A percentile compares a stretch with the other conserved stretches of the same genome.
phyloP scores from a whole-genome alignment of 805 yeast species.

The Candida loeiensis region DNA sequence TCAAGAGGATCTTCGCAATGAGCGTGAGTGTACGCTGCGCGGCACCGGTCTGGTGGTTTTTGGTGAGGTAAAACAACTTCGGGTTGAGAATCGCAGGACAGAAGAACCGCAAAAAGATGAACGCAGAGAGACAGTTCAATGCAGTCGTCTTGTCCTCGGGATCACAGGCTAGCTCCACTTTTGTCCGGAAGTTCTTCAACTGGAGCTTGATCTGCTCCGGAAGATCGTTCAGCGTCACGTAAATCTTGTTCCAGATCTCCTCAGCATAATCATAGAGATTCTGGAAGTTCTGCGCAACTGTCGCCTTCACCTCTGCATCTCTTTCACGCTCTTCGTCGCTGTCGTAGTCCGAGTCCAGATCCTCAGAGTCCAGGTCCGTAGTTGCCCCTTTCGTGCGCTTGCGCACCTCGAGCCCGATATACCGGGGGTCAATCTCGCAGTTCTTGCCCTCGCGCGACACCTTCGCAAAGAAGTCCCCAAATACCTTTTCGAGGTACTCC shows the following conservation, averaged over 20 bases:
- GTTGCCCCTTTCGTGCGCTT: conserved; percentile 21
- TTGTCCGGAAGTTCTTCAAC: conserved; percentile 57
- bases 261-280: conserved; percentile 50
- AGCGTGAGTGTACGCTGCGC: conserved; percentile 77
- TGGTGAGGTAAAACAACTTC: conserved; percentile 70
- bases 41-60: conserved; percentile 65
- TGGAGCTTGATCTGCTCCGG: conserved; percentile 66
- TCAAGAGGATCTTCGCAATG: conserved; percentile 74
- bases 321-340: conserved; percentile 18
- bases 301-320: conserved; percentile 26
- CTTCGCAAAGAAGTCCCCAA: conserved; percentile 64
- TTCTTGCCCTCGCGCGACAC: conserved; percentile 48
- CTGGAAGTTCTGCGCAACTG: conserved; percentile 45
- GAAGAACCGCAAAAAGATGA: conserved; percentile 66
- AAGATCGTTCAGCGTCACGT: conserved; percentile 65
- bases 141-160: conserved; percentile 52
- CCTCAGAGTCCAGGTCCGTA: conserved; percentile 18
- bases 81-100: conserved; percentile 94
- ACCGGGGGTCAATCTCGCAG: conserved; percentile 80
- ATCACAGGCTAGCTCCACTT: conserved; percentile 60
- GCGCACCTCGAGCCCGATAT: conserved; percentile 39
- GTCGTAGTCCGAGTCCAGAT: conserved; percentile 17
- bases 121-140: conserved; percentile 75
- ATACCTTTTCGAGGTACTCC: conserved; percentile 67
- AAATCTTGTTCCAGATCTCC: conserved; percentile 64